These are phyloP conservation scores for Pseudocercospora fuligena DNA, from an alignment of 2,329 filamentous ascomycete genomes.

Conservation along the genomic window DNA sequence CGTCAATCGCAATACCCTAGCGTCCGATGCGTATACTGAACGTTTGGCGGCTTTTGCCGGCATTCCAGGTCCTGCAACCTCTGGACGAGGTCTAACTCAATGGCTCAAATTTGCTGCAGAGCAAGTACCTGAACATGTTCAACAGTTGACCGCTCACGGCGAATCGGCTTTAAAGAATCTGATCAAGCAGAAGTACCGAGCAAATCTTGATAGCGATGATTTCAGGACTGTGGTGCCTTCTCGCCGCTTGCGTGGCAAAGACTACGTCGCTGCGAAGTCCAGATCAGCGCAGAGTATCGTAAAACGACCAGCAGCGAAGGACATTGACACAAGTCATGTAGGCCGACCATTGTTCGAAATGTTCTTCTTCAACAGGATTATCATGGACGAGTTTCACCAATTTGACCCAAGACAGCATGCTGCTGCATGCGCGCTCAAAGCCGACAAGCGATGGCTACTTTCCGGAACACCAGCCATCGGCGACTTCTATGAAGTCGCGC, in stretches of 20 bases:
- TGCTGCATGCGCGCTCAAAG: slow-evolving; percentile 50
- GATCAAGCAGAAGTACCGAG: slow-evolving; percentile 32
- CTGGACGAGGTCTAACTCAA: slow-evolving; percentile 53
- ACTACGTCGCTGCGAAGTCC: slow-evolving; percentile 30
- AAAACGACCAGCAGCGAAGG: slow-evolving; percentile 3
- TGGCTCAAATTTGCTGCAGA: slow-evolving; percentile 57
- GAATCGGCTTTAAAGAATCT: slow-evolving; percentile 38
- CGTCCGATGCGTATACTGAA: slow-evolving; percentile 53
- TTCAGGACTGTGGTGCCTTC: slow-evolving; percentile 47
- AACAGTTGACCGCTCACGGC: slow-evolving; percentile 41
- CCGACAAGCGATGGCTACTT: slow-evolving; percentile 63
- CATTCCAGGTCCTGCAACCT: slow-evolving; percentile 22
- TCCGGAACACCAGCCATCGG: slow-evolving; percentile 66
- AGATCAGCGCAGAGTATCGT: too few relatives aligned
- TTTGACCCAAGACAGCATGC: slow-evolving; percentile 47
- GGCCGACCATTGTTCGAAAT: slow-evolving; percentile 56
- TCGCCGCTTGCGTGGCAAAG: slow-evolving; percentile 35
- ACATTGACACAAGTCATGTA: slow-evolving; percentile 22
- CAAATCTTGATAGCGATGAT: slow-evolving; percentile 21
- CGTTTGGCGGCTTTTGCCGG: slow-evolving; percentile 49
- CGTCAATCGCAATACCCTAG: slow-evolving; percentile 58
- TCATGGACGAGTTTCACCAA: slow-evolving; percentile 70
- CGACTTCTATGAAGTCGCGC: slow-evolving; percentile 64
- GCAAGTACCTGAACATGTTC: slow-evolving; percentile 50
- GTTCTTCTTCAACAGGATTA: slow-evolving; percentile 64